phyloP scores from a whole-genome alignment of 2,329 filamentous ascomycete species.

The Stemphylium beticola region DNA sequence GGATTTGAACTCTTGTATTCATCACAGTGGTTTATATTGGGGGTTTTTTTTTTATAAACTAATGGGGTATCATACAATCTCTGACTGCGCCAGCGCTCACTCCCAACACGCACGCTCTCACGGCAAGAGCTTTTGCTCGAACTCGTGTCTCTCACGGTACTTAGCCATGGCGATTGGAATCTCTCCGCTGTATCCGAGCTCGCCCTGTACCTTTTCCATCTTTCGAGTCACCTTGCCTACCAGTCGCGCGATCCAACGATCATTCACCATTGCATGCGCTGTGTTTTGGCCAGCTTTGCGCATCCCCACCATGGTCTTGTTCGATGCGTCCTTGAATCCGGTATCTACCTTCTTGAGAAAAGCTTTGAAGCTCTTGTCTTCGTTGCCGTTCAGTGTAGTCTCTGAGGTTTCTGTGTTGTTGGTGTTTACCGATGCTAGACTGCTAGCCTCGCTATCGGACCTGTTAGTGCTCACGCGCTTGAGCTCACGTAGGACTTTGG shows the following conservation, averaged over 20 bases:
- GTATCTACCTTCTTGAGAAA: slow-evolving; percentile 33
- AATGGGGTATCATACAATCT: slow-evolving; percentile 7
- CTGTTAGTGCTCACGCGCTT: slow-evolving; percentile 33
- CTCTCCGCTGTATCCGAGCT: slow-evolving; percentile 58
- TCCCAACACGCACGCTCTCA: slow-evolving; percentile 11
- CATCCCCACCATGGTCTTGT: slow-evolving; percentile 53
- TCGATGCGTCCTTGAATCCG: slow-evolving; percentile 41
- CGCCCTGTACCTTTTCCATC: slow-evolving; percentile 57
- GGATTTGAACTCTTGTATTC: too few relatives aligned
- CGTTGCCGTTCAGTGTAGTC: slow-evolving; percentile 15
- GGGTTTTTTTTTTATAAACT: too few relatives aligned
- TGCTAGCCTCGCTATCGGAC: slow-evolving; percentile 31
- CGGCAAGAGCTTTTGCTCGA: slow-evolving; percentile 44
- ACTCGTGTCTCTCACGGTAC: slow-evolving; percentile 47
- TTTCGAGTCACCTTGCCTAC: slow-evolving; percentile 59
- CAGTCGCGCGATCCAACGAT: slow-evolving; percentile 62
- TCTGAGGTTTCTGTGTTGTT: slow-evolving; percentile 20
- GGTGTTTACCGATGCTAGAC: slow-evolving; percentile 28
- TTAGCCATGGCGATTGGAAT: slow-evolving; percentile 53
- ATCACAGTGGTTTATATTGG: too few relatives aligned
- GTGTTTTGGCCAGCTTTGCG: slow-evolving; percentile 55
- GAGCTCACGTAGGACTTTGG: slow-evolving; percentile 35
- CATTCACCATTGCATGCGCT: slow-evolving; percentile 56
- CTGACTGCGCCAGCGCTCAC: background rate
- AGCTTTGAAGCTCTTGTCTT: slow-evolving; percentile 32